Percentiles rank a stretch among this genome's conserved stretches.
Conservation (phyloP, 129 eudicot species). For the Sambucus nigra region DNA sequence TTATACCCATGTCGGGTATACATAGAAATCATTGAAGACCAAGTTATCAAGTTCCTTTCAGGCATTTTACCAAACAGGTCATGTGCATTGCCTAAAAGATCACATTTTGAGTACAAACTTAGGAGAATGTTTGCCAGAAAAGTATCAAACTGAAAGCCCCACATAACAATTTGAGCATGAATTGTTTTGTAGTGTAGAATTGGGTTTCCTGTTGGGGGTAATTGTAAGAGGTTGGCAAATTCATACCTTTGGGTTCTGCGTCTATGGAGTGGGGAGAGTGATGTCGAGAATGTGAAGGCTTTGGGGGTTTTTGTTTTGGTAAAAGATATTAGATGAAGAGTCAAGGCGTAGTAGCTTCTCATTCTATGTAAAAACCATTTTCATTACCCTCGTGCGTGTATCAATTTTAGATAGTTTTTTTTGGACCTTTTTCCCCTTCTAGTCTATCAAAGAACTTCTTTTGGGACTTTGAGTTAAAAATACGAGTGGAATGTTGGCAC, state of each 20-base stretch:
- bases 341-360: not conserved
- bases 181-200: slow-evolving; percentile 21
- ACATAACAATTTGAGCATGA: slow-evolving; percentile 37
- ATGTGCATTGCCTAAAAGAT: slow-evolving; percentile 25
- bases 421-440: too few species aligned
- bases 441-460: too few species aligned
- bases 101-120: slow-evolving; percentile 24
- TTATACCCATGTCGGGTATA: slow-evolving; percentile 31
- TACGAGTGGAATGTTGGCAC: too few species aligned
- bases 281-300: slow-evolving; percentile 8
- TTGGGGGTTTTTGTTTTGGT: not conserved
- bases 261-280: not conserved
- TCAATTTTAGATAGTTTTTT: too few species aligned
- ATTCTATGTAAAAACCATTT: too few species aligned
- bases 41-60: slow-evolving; percentile 37
- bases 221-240: slow-evolving; percentile 20
- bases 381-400: too few species aligned
- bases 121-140: slow-evolving; percentile 49
- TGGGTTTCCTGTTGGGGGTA: slow-evolving; percentile 15
- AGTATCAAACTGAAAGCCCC: slow-evolving; percentile 35
- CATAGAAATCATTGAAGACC: slow-evolving; percentile 57
- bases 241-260: slow-evolving; percentile 15
- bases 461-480: too few species aligned
- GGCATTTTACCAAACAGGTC: slow-evolving; percentile 52
- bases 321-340: not conserved